phyloP scores from a whole-genome alignment of 768 basidiomycete genomes.

The Suillus clintonianus region DNA sequence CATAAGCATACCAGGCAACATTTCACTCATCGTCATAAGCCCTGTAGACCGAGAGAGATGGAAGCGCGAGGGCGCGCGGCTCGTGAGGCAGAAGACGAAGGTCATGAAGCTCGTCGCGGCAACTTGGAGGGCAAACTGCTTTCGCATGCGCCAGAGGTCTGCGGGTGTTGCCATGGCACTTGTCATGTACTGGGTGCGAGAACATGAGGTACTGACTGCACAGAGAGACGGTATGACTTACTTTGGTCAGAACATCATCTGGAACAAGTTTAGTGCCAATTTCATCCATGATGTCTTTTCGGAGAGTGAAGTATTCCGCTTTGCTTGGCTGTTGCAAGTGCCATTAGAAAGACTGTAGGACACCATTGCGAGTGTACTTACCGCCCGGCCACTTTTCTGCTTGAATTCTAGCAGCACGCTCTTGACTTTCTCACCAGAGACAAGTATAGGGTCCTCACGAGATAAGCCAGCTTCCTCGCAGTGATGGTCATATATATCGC shows the following conservation, averaged over 20 bases:
- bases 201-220: background rate
- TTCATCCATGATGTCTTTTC: constrained; percentile 89
- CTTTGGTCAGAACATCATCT: constrained; percentile 81
- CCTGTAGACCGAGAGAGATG: constrained; percentile 90
- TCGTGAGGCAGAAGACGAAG: constrained; percentile 80
- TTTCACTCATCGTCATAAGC: constrained; percentile 88
- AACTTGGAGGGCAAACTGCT: constrained; percentile 91
- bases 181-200: constrained; percentile 75
- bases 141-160: constrained; percentile 95
- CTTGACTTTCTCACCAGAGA: constrained; percentile 83
- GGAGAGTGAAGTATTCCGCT: constrained; percentile 66
- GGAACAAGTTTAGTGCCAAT: constrained; percentile 86
- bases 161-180: constrained; percentile 80
- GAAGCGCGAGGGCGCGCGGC: constrained; percentile 82
- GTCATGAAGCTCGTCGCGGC: constrained; percentile 92
- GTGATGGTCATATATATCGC: constrained; percentile 92
- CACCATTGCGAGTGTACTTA: constrained; percentile 9
- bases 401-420: constrained; percentile 62
- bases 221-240: constrained; percentile 37
- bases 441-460: constrained; percentile 86
- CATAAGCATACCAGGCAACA: constrained; percentile 68
- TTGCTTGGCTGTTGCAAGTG: constrained; percentile 49
- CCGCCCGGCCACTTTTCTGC: constrained; percentile 46
- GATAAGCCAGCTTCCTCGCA: constrained; percentile 74
- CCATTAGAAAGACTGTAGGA: background rate